Base-by-base conservation (phyloP, 2,329 filamentous ascomycete genomes). In the Pyrenophora tritici-repentis region DNA sequence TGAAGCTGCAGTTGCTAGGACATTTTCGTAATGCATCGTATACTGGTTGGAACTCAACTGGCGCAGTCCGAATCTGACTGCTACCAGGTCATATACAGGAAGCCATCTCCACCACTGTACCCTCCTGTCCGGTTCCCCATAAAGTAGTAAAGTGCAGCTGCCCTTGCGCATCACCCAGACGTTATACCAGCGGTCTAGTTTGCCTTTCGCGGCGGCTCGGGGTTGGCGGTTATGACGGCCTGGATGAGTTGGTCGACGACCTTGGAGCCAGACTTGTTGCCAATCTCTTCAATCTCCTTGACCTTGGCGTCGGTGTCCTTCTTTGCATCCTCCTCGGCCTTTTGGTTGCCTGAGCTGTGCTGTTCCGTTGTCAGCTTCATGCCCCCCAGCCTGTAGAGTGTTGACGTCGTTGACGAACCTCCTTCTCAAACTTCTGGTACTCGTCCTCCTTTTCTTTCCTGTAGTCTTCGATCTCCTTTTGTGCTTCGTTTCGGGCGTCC, bases 391-490 rank as follows among this genome's bases (percentile, higher is more conserved):
- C 9, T 38, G 34, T 22, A 29, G 17, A 31, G 16, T 17, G 14
- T 31, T 26, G 20, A 20, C 13, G 24, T 20, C 14, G 12, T 13
- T 33, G 22, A 61, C 63, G 68, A 70, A 88, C 86, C 83, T 90
- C 83, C 58, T 90, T 83, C 81, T 97, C 91, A 69, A 96, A 97
- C 73, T 89, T 88, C 82, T 94, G 93, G 81, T 91, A 97, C 76
- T 97, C 93, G 31, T 89, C 84, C 71, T 99, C 94, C 81, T 97
- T 99, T 67, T 87, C 79, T 69, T 87, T 84, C 74, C 87, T 86
- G 81, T 99, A 97, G 49, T 91, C 88, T 62, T 96, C 90, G 70
- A 99, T 96, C 76, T 99, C 93, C 79, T 96, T 96, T 79, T 97
- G 95, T 58, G 94, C 94, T 78, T 99, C 94, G 72, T 90, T 86